These are phyloP conservation scores for Candida bentonensis DNA, from an alignment of 805 yeast species.

Conservation along the genomic window DNA sequence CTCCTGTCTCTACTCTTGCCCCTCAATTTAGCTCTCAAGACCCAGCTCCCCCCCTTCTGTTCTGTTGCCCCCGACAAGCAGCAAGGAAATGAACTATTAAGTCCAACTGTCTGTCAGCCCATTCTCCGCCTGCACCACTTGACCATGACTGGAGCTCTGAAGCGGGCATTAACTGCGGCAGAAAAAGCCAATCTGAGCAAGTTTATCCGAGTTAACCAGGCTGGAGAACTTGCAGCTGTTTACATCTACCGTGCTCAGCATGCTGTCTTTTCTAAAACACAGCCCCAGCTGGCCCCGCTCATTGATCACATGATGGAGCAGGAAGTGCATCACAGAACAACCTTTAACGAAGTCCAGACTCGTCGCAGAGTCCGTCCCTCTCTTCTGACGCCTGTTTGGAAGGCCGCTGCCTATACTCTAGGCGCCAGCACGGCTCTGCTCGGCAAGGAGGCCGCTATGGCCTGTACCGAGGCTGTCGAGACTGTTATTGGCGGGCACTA, in stretches of 20 bases:
- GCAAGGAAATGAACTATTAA: too few species aligned
- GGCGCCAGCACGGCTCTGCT: conserved; percentile 78
- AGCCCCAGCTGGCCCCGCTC: conserved; percentile 65
- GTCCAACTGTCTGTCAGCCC: too few species aligned
- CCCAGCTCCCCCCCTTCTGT: too few species aligned
- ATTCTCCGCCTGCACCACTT: conserved; percentile 17
- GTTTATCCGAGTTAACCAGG: conserved; percentile 81
- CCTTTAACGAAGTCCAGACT: conserved; percentile 67
- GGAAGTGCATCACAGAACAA: conserved; percentile 77
- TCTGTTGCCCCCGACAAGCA: too few species aligned
- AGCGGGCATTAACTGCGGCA: conserved; percentile 8
- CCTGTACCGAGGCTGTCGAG: conserved; percentile 97
- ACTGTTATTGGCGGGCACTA: conserved; percentile 96
- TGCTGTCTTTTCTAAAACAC: conserved; percentile 50
- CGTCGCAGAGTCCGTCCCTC: conserved; percentile 83
- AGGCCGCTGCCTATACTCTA: conserved; percentile 71
- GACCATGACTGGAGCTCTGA: conserved; percentile 7
- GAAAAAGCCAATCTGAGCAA: conserved; percentile 16
- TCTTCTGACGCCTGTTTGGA: conserved; percentile 85
- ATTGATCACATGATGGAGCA: conserved; percentile 97
- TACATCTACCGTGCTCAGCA: conserved; percentile 88
- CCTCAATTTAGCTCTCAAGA: too few species aligned
- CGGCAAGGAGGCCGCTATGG: conserved; percentile 97
- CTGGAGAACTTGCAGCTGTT: conserved; percentile 95
- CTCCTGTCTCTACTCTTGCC: too few species aligned